Percentiles rank a stretch among this genome's conserved stretches.
These are phyloP conservation scores for Solidago caesia DNA, from an alignment of 129 eudicot genomes.

Conservation along the genomic window DNA sequence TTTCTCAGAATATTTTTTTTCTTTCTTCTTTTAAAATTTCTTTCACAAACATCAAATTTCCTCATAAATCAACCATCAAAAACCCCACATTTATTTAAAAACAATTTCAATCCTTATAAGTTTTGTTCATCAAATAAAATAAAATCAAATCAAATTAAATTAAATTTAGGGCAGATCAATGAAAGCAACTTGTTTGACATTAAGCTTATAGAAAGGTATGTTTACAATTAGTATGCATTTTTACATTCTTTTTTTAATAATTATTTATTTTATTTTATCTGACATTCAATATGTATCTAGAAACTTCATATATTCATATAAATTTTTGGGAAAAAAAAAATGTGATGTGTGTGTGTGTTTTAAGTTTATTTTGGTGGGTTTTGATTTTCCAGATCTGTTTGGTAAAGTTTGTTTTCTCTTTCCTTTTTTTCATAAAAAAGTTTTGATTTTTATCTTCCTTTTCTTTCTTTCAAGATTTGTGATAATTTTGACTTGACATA, in stretches of 20 bases:
- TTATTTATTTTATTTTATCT: not conserved
- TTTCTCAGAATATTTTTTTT: not conserved
- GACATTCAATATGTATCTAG: not conserved
- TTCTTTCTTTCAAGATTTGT: not conserved
- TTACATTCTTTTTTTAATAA: not conserved
- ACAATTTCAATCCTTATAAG: not conserved
- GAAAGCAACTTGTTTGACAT: constrained; percentile 7
- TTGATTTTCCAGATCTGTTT: constrained; percentile 45
- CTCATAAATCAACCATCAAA: constrained; percentile 24
- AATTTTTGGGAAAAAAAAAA: constrained; percentile 6
- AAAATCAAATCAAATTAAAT: constrained; percentile 27
- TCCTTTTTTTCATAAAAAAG: constrained; percentile 10
- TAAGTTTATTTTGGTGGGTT: constrained; percentile 20
- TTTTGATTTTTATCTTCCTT: not conserved
- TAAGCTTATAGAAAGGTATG: constrained; percentile 31
- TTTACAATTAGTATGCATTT: constrained; percentile 22
- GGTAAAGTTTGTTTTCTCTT: constrained; percentile 11
- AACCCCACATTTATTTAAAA: constrained; percentile 28
- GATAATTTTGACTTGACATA: too few relatives aligned
- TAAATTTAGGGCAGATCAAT: not conserved
- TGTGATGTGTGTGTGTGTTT: constrained; percentile 3
- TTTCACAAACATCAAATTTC: constrained; percentile 9
- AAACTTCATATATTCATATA: not conserved
- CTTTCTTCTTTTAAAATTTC: constrained; percentile 2
- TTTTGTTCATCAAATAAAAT: constrained; percentile 8